Base-by-base conservation (phyloP, 164 flowering plant species). In the Tinospora cordifolia region DNA sequence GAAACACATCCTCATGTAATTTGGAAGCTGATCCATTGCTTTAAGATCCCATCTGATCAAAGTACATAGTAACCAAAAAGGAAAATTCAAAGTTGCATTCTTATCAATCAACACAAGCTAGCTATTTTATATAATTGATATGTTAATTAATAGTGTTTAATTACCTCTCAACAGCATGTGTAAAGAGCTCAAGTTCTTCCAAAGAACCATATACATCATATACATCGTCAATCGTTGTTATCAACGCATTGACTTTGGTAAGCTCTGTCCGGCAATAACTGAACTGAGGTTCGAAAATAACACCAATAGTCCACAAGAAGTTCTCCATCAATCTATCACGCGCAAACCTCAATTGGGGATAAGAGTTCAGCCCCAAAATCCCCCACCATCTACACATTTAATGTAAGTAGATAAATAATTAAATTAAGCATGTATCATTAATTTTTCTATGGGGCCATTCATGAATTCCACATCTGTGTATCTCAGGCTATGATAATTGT, bases 161-260 rank as follows among this genome's bases (percentile, higher is more conserved):
- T n/a, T n/a, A n/a, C n/a, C n/a, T n/a, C n/a, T n/a, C 74, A 5
- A 72, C 64, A 36, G 46, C 68, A 19, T 10, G 9, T 6, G 69
- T 65, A 49, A 72, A 72, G 62, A 72, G 74, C 51, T 72, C 36
- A 12, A 72, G 38, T 65, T 72, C 74, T 12, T 72, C 74, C 30
- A 65, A n/a, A 22, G 63, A 30, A 22, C 69, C 74, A 54, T 72
- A 72, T 10, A 72, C 41, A 72, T 69, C 70, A 51, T 68, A 68
- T 30, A 68, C 38, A 34, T 51, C 70, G 11, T 68, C 70, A 17
- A 68, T 54, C 8, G 65, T 60, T 39, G 49, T 59, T 24, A 69
- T 21, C 12, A 69, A 19, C 21, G 51, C 13, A 69, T 4, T 60
- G 30, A 69, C 38, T 69, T 69, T 60, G 5, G 66, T 60, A 21